Percentiles rank a stretch among this genome's conserved stretches.
phyloP scores from a whole-genome alignment of 1,139 yeast species.

The Keqinozyma sinolaborantium region DNA sequence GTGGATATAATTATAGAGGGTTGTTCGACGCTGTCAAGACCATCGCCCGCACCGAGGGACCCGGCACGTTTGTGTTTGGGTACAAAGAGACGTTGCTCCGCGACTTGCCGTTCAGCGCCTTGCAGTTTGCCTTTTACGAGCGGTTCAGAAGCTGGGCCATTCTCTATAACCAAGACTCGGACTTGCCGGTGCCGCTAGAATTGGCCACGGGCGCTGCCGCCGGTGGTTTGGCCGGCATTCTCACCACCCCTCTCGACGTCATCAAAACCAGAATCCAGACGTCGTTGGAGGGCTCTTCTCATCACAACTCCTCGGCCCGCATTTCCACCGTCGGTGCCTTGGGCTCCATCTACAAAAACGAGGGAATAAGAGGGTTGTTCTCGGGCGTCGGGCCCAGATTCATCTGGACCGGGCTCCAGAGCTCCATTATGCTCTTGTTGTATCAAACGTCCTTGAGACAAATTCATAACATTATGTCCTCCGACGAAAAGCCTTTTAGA shows the following conservation, averaged over 20 bases:
- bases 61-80: conserved; percentile 76
- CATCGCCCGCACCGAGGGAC: conserved; percentile 68
- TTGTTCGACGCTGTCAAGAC: conserved; percentile 64
- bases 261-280: conserved; percentile 93
- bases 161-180: conserved; percentile 33
- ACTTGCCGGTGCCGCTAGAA: conserved; percentile 60
- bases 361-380: conserved; percentile 78
- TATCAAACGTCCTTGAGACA: conserved; percentile 62
- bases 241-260: conserved; percentile 85
- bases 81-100: conserved; percentile 90
- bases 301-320: conserved; percentile 5
- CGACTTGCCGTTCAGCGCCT: conserved; percentile 91
- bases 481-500: conserved; percentile 8
- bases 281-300: conserved; percentile 19
- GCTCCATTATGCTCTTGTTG: conserved; percentile 87
- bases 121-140: conserved; percentile 95
- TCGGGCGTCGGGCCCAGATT: conserved; percentile 96
- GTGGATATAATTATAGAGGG: conserved; percentile 82
- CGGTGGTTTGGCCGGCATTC: conserved; percentile 89
- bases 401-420: conserved; percentile 94
- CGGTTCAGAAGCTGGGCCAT: conserved; percentile 69
- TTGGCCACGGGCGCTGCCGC: conserved; percentile 90
- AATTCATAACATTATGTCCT: conserved; percentile 26
- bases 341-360: conserved; percentile 61
- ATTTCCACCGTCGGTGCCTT: conserved; percentile 65